Evolutionary conservation across 2,329 filamentous ascomycete genomes (phyloP).

Genomic region (Colletotrichum sublineola): DNA sequence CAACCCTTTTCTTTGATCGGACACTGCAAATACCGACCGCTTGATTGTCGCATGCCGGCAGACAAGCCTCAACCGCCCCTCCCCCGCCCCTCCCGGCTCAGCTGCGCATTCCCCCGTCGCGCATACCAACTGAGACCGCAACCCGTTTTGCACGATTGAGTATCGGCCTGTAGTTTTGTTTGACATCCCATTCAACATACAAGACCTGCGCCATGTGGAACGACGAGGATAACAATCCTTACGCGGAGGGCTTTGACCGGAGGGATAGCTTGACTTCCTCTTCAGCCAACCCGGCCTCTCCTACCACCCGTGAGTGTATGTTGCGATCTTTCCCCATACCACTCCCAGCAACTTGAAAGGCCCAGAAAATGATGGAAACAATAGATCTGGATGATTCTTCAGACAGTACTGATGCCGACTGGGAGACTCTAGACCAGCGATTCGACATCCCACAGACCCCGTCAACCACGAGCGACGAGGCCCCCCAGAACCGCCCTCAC

Average conservation of each 20-base stretch:
- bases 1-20: neutral
- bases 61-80: slow-evolving; percentile 31
- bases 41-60: slow-evolving; percentile 19
- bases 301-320: slow-evolving; percentile 63
- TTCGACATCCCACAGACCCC: slow-evolving; percentile 80
- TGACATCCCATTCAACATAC: neutral
- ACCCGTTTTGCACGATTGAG: slow-evolving; percentile 30
- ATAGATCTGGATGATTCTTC: slow-evolving; percentile 53
- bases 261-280: slow-evolving; percentile 83
- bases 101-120: slow-evolving; percentile 38
- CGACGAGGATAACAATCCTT: slow-evolving; percentile 98
- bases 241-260: slow-evolving; percentile 90
- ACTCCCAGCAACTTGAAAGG: slow-evolving; percentile 20
- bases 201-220: slow-evolving; percentile 83
- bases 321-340: slow-evolving; percentile 10
- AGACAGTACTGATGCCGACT: slow-evolving; percentile 59
- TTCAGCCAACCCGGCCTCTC: slow-evolving; percentile 74
- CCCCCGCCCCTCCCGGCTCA: slow-evolving; percentile 39
- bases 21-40: neutral
- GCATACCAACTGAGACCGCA: slow-evolving; percentile 37
- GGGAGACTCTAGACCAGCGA: slow-evolving; percentile 63
- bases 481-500: slow-evolving; percentile 61
- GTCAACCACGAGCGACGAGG: slow-evolving; percentile 77
- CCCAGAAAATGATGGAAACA: slow-evolving; percentile 54
- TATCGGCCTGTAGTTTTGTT: slow-evolving; percentile 31